phyloP scores from a whole-genome alignment of 75 land plant species.

The Picea glauca region DNA sequence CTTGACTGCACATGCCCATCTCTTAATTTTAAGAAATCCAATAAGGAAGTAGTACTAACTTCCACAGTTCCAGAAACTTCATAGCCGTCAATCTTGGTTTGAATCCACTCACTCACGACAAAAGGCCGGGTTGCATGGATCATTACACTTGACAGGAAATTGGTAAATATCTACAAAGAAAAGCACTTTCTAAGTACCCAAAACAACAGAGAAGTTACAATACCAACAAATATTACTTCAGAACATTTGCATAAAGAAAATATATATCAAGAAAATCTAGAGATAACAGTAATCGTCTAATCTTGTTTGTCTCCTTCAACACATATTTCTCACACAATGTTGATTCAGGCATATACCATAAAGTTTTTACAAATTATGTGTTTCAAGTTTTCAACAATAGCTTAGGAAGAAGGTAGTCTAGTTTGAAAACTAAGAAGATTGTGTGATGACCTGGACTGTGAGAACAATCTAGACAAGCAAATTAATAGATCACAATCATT shows the following conservation, averaged over 20 bases:
- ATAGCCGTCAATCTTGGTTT: conserved; percentile 94
- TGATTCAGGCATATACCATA: neutral
- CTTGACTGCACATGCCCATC: neutral
- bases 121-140: conserved; percentile 97
- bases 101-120: conserved; percentile 93
- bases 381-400: neutral
- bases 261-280: neutral
- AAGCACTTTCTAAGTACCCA: neutral
- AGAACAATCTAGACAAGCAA: neutral
- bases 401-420: neutral
- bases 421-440: neutral
- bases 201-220: conserved; percentile 2
- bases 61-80: conserved; percentile 99
- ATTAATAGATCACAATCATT: neutral
- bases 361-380: neutral
- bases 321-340: neutral
- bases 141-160: conserved; percentile 92
- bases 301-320: neutral
- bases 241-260: neutral
- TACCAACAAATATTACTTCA: neutral
- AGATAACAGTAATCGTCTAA: neutral
- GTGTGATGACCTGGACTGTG: neutral
- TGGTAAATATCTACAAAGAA: conserved; percentile 82
- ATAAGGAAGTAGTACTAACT: conserved; percentile 37
- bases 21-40: neutral